A percentile compares a stretch with the other conserved stretches of the same genome.
Evolutionary conservation across 768 basidiomycete genomes (phyloP).

Genomic region (Hygrophorus russula): DNA sequence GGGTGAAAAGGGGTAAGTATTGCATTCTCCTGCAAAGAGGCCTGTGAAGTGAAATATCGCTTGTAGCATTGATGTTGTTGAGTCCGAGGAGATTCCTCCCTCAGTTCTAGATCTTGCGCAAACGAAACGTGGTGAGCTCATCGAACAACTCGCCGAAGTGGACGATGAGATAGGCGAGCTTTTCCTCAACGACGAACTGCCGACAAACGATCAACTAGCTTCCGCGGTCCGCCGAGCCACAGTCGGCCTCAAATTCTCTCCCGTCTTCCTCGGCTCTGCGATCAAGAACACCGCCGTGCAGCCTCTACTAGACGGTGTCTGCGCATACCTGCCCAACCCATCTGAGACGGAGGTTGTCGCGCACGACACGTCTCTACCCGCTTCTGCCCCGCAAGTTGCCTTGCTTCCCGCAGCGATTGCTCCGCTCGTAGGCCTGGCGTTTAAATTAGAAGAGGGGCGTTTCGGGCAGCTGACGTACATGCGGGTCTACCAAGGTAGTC

Average conservation of each 20-base stretch:
- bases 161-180: conserved; percentile 93
- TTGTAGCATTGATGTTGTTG: conserved; percentile 59
- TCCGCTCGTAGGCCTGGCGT: conserved; percentile 88
- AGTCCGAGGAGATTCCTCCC: conserved; percentile 81
- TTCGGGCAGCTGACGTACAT: conserved; percentile 98
- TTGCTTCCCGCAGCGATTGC: conserved; percentile 77
- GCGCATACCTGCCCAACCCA: conserved; percentile 89
- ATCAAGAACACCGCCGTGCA: conserved; percentile 97
- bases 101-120: conserved; percentile 63
- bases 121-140: conserved; percentile 80
- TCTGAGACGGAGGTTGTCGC: conserved; percentile 70
- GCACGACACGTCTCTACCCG: conserved; percentile 65
- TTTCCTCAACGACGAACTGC: conserved; percentile 74
- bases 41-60: too few relatives aligned
- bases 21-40: conserved; percentile 1
- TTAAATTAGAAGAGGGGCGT: conserved; percentile 96
- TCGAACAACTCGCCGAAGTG: conserved; percentile 93
- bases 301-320: conserved; percentile 87
- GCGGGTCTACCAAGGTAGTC: conserved; percentile 90
- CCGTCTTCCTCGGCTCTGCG: conserved; percentile 94
- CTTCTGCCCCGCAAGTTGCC: conserved; percentile 55
- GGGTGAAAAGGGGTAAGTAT: conserved; percentile 80
- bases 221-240: conserved; percentile 86
- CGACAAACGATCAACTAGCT: conserved; percentile 62
- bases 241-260: conserved; percentile 80